Evolutionary conservation across 2,329 filamentous ascomycete genomes (phyloP).

Genomic region (Ceratocystis destructans): DNA sequence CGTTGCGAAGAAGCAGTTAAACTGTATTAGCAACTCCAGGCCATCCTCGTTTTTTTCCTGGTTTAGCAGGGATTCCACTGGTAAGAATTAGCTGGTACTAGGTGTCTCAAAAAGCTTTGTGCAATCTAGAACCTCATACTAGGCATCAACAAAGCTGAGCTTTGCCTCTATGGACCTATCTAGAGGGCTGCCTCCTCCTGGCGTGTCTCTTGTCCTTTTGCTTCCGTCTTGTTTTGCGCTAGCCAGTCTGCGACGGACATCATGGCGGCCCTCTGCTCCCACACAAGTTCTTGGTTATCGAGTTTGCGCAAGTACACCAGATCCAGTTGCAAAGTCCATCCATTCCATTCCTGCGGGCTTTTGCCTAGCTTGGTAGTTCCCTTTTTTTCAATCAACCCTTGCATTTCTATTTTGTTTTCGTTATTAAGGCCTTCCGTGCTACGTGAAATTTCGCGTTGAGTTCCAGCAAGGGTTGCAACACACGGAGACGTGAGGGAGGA

Average conservation of each 20-base stretch:
- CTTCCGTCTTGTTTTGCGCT: too few relatives aligned
- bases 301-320: neutral
- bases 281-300: too few relatives aligned
- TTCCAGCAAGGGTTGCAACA: neutral
- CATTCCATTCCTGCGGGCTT: neutral
- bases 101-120: neutral
- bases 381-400: neutral
- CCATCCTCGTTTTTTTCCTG: neutral
- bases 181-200: neutral
- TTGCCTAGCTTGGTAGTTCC: neutral
- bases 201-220: neutral
- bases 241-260: too few relatives aligned
- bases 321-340: constrained; percentile 1
- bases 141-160: neutral
- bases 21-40: neutral
- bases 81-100: neutral
- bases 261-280: too few relatives aligned
- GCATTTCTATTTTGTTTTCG: neutral
- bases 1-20: neutral
- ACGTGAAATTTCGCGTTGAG: neutral
- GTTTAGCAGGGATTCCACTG: neutral
- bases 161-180: neutral
- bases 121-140: neutral
- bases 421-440: neutral
- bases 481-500: neutral